Evolutionary conservation across 148 eudicot species (phyloP).

Genomic region (Rhododendron mucronatum): DNA sequence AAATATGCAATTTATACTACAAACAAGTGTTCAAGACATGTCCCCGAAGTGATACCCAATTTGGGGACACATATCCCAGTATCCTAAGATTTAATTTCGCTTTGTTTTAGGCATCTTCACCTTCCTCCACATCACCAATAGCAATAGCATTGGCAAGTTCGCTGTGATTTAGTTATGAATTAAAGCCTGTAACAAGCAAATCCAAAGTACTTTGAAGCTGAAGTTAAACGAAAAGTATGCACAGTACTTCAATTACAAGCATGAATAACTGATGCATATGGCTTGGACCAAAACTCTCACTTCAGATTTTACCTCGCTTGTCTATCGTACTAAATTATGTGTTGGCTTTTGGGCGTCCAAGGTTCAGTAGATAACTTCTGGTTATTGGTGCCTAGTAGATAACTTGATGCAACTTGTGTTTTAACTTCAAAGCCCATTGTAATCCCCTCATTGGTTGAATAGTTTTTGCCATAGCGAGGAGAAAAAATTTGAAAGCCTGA

Average conservation of each 20-base stretch:
- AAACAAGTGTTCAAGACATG: neutral
- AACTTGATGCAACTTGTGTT: neutral
- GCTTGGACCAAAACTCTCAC: neutral
- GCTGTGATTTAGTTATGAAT: neutral
- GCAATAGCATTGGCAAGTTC: neutral
- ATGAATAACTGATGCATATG: neutral
- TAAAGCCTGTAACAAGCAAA: neutral
- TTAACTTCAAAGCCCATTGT: neutral
- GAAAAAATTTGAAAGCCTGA: neutral
- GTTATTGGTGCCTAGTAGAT: neutral
- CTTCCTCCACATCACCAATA: neutral
- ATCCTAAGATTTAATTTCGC: neutral
- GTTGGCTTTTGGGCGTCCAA: neutral
- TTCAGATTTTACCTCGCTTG: neutral
- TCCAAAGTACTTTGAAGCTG: neutral
- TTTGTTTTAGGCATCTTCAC: neutral
- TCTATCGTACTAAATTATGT: neutral
- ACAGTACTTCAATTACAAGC: neutral
- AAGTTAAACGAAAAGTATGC: neutral
- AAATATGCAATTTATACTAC: neutral
- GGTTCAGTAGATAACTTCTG: neutral
- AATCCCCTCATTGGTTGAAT: neutral
- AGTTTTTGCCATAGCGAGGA: no score
- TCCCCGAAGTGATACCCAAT: neutral
- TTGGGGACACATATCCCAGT: neutral